Conservation (phyloP, 345 rosid genomes). For the Firmiana major region DNA sequence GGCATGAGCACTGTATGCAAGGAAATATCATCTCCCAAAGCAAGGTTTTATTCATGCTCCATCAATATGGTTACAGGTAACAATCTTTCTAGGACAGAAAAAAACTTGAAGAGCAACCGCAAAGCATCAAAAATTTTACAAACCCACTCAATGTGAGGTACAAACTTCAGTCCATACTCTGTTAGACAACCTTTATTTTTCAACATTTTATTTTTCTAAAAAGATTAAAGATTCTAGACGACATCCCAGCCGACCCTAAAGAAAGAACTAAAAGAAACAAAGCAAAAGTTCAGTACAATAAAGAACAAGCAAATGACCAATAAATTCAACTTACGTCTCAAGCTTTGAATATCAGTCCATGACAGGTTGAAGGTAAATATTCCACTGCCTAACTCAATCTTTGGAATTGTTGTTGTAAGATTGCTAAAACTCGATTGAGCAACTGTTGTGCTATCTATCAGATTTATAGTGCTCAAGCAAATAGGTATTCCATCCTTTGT, state of each 20-base stretch:
- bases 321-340: slow-evolving; percentile 55
- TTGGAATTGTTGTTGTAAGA: slow-evolving; percentile 38
- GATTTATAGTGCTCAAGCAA: slow-evolving; percentile 63
- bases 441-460: slow-evolving; percentile 41
- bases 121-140: background rate
- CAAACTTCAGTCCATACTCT: background rate
- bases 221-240: background rate
- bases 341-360: slow-evolving; percentile 59
- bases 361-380: slow-evolving; percentile 62
- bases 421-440: slow-evolving; percentile 40
- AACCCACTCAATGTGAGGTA: background rate
- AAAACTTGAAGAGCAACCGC: background rate
- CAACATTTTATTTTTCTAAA: background rate
- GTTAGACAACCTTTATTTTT: background rate
- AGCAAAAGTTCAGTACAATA: background rate
- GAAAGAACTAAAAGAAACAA: background rate
- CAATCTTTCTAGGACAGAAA: background rate
- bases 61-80: background rate
- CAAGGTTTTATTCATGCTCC: background rate
- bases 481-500: slow-evolving; percentile 67
- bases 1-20: background rate
- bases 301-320: slow-evolving; percentile 11
- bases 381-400: slow-evolving; percentile 30
- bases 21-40: background rate
- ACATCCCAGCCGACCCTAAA: background rate